These are phyloP conservation scores for Mycena rosella DNA, from an alignment of 768 basidiomycete genomes.

Conservation along the genomic window DNA sequence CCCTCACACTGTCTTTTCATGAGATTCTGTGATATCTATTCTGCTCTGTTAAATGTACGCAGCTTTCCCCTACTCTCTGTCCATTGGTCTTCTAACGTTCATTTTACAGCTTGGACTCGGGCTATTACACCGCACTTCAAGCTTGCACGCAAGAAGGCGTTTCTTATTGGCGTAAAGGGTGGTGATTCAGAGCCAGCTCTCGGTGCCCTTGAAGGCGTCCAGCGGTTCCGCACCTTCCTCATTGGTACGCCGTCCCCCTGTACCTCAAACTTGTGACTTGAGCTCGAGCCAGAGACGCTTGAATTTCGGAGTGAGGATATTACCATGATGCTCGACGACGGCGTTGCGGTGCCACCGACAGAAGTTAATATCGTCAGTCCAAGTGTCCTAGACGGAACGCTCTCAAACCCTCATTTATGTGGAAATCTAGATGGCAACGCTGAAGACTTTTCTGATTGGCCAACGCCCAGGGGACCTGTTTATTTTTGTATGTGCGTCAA, in stretches of 20 bases:
- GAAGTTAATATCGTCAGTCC: constrained; percentile 10
- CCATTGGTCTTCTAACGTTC: not conserved
- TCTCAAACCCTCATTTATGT: too few species aligned
- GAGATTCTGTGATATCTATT: not conserved
- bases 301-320: not conserved
- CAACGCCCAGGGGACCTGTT: constrained; percentile 12
- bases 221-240: constrained; percentile 1
- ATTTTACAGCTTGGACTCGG: not conserved
- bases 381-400: too few species aligned
- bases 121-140: not conserved
- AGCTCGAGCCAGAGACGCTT: not conserved
- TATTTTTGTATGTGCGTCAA: constrained; percentile 11
- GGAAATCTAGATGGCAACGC: constrained; percentile 2
- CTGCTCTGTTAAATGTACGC: not conserved
- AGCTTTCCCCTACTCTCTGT: not conserved
- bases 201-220: not conserved
- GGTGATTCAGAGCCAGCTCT: too few species aligned
- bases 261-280: not conserved
- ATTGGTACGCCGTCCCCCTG: too few species aligned
- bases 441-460: not conserved
- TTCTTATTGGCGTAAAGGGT: constrained; percentile 1
- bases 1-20: too few species aligned
- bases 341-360: not conserved
- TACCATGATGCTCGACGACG: constrained; percentile 16
- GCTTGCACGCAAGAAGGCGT: constrained; percentile 1